A percentile compares a stretch with the other conserved stretches of the same genome.
phyloP scores from a whole-genome alignment of 257 asterid species.

The Mentha longifolia region DNA sequence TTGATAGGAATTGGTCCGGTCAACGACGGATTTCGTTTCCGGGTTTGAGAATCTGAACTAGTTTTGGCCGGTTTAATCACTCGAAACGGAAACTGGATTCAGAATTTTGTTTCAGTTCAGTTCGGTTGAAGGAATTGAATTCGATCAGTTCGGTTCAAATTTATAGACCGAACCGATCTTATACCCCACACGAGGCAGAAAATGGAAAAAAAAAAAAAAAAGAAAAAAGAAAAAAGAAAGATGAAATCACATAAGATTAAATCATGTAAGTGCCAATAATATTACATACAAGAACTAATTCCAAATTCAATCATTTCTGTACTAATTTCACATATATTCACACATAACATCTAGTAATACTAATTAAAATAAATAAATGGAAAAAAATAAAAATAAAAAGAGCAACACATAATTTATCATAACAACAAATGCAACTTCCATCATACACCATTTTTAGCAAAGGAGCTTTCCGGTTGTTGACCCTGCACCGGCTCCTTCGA shows the following conservation, averaged over 20 bases:
- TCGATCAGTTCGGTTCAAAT: background rate
- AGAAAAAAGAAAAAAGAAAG: no score
- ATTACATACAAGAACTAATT: background rate
- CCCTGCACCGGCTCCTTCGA: constrained; percentile 15
- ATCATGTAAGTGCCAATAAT: background rate
- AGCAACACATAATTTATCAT: background rate
- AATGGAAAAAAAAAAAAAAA: background rate
- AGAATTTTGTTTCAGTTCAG: background rate
- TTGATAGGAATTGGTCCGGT: no score
- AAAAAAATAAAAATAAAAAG: no score
- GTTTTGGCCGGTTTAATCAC: no score
- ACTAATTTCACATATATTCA: no score
- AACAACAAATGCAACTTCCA: background rate
- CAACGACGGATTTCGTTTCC: no score
- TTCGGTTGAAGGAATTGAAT: background rate
- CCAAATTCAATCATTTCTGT: background rate
- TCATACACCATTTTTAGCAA: background rate
- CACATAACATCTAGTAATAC: background rate
- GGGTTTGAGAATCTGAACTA: no score
- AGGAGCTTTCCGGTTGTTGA: background rate
- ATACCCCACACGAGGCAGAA: background rate
- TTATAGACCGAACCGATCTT: background rate
- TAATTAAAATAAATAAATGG: background rate
- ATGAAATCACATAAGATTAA: background rate
- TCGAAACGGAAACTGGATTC: no score